phyloP scores from a whole-genome alignment of 768 basidiomycete species.

The Mycena belliarum region DNA sequence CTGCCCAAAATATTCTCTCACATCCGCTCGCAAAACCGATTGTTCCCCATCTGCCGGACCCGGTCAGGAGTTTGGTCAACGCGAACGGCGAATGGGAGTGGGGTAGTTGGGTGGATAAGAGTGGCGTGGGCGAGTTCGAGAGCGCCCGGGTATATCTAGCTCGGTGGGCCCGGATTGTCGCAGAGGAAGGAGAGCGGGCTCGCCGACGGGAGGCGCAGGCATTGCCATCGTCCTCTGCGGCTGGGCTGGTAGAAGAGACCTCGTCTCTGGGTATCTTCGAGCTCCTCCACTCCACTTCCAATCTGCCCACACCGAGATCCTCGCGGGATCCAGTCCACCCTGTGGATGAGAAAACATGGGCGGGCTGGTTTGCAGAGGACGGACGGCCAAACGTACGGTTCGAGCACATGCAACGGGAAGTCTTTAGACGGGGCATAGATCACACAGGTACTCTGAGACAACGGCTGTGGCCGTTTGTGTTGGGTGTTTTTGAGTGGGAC shows the following conservation, averaged over 20 bases:
- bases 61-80: constrained; percentile 86
- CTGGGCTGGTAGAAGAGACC: constrained; percentile 56
- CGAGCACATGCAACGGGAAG: constrained; percentile 72
- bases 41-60: constrained; percentile 93
- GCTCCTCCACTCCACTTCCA: constrained; percentile 74
- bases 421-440: constrained; percentile 76
- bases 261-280: constrained; percentile 88
- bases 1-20: constrained; percentile 92
- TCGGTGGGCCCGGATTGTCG: constrained; percentile 94
- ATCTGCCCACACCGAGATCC: constrained; percentile 78
- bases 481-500: constrained; percentile 86
- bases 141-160: constrained; percentile 95
- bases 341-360: constrained; percentile 72
- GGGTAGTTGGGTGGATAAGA: constrained; percentile 91
- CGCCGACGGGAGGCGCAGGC: constrained; percentile 78
- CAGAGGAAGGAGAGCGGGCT: constrained; percentile 95
- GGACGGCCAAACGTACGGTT: constrained; percentile 65
- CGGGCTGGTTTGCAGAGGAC: constrained; percentile 73
- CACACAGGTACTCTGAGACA: constrained; percentile 58
- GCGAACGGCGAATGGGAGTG: constrained; percentile 91
- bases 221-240: constrained; percentile 51
- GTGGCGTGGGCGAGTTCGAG: constrained; percentile 94
- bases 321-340: constrained; percentile 82
- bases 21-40: constrained; percentile 97
- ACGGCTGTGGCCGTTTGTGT: constrained; percentile 87